Conservation (phyloP, 176 grass and related monocot genomes). For the Aechmea fasciata region DNA sequence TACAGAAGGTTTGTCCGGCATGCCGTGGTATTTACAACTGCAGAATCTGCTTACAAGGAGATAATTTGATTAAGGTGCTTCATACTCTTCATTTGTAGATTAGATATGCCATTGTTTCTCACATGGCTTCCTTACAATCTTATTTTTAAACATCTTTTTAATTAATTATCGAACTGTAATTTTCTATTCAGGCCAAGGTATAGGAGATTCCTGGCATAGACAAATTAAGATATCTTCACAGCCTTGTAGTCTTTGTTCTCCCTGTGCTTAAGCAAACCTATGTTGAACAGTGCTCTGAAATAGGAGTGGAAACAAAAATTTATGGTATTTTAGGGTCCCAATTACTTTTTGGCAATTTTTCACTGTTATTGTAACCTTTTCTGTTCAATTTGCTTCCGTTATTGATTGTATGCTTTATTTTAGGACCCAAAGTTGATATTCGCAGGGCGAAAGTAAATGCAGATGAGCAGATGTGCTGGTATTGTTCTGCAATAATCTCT, state of each 20-base stretch:
- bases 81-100: too few species aligned
- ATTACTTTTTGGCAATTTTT: slow-evolving; percentile 5
- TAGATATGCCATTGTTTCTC: neutral
- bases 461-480: slow-evolving; percentile 98
- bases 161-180: slow-evolving; percentile 10
- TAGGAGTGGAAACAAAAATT: slow-evolving; percentile 75
- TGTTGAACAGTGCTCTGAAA: slow-evolving; percentile 77
- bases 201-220: slow-evolving; percentile 69
- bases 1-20: slow-evolving; percentile 74
- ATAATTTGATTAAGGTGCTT: slow-evolving; percentile 80
- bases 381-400: neutral
- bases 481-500: slow-evolving; percentile 16
- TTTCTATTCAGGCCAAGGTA: slow-evolving; percentile 57
- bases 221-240: slow-evolving; percentile 95
- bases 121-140: neutral
- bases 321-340: slow-evolving; percentile 42
- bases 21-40: slow-evolving; percentile 97
- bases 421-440: slow-evolving; percentile 76
- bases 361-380: neutral
- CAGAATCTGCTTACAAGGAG: slow-evolving; percentile 66
- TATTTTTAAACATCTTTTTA: neutral
- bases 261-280: slow-evolving; percentile 81
- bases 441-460: slow-evolving; percentile 68
- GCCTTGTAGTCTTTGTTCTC: slow-evolving; percentile 71
- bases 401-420: slow-evolving; percentile 8